Evolutionary conservation across 768 basidiomycete genomes (phyloP).

Genomic region (Tulasnella sp.): DNA sequence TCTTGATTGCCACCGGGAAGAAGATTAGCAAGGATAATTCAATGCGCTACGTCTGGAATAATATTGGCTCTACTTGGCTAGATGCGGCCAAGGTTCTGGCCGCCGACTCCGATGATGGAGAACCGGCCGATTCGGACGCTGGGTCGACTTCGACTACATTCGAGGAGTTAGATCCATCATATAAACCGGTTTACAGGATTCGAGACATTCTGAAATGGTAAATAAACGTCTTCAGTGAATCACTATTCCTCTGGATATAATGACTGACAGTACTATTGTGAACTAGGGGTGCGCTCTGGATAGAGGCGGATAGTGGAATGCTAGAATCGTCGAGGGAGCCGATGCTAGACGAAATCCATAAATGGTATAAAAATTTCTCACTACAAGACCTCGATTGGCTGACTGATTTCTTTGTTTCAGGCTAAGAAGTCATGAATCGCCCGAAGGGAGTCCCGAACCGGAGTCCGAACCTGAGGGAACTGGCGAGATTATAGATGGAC

Average conservation of each 20-base stretch:
- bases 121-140: too few species aligned
- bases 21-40: not conserved
- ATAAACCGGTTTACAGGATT: not conserved
- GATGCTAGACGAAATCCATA: not conserved
- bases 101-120: not conserved
- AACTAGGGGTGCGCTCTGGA: not conserved
- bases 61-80: not conserved
- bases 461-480: not conserved
- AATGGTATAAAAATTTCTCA: not conserved
- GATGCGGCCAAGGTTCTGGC: not conserved
- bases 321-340: not conserved
- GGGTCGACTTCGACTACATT: not conserved
- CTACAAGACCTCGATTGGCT: not conserved
- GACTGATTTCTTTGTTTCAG: not conserved
- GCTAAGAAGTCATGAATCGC: not conserved
- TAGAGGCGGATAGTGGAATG: not conserved
- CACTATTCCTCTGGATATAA: not conserved
- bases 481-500: not conserved
- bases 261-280: not conserved
- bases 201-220: not conserved
- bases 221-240: too few species aligned
- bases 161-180: not conserved
- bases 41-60: not conserved
- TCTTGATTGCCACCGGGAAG: not conserved
- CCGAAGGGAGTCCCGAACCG: not conserved